Conservation (phyloP, 2,329 filamentous ascomycete genomes). For the Aspergillus sp. region DNA sequence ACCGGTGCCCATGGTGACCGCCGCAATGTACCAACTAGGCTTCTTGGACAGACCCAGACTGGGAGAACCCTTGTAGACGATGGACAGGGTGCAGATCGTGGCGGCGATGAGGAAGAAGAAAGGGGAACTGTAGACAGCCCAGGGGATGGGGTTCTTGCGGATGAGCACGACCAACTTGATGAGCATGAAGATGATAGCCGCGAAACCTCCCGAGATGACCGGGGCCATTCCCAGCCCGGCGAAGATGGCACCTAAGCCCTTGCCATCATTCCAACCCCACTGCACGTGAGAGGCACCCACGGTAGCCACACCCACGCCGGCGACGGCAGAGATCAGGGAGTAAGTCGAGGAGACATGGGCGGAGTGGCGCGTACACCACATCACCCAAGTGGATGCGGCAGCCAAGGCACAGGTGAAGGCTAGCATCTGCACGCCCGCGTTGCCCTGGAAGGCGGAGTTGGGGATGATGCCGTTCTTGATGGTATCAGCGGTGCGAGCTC, state of each 20-base stretch:
- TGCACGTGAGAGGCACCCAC: constrained; percentile 63
- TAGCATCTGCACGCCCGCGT: constrained; percentile 68
- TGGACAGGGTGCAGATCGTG: constrained; percentile 72
- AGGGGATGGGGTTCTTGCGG: constrained; percentile 69
- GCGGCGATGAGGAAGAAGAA: constrained; percentile 77
- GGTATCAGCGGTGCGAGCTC: constrained; percentile 69
- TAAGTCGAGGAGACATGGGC: constrained; percentile 74
- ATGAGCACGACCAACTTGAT: constrained; percentile 72
- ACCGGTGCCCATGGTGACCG: constrained; percentile 67
- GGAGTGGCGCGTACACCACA: constrained; percentile 75
- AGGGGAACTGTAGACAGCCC: constrained; percentile 72
- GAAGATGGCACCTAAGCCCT: constrained; percentile 71
- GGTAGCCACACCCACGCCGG: constrained; percentile 68
- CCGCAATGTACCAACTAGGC: constrained; percentile 65
- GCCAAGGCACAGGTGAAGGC: constrained; percentile 46
- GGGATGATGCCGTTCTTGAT: constrained; percentile 80
- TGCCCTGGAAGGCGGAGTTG: constrained; percentile 56
- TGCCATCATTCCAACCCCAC: constrained; percentile 69
- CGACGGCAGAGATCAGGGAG: constrained; percentile 68
- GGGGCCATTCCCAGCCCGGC: constrained; percentile 67
- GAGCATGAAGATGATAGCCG: constrained; percentile 68
- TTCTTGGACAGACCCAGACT: constrained; percentile 62
- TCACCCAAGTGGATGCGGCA: constrained; percentile 63
- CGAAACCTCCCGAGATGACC: constrained; percentile 65
- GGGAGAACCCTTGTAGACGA: constrained; percentile 80